phyloP scores from a whole-genome alignment of 208 protist species.

The Leishmania amazonensis region DNA sequence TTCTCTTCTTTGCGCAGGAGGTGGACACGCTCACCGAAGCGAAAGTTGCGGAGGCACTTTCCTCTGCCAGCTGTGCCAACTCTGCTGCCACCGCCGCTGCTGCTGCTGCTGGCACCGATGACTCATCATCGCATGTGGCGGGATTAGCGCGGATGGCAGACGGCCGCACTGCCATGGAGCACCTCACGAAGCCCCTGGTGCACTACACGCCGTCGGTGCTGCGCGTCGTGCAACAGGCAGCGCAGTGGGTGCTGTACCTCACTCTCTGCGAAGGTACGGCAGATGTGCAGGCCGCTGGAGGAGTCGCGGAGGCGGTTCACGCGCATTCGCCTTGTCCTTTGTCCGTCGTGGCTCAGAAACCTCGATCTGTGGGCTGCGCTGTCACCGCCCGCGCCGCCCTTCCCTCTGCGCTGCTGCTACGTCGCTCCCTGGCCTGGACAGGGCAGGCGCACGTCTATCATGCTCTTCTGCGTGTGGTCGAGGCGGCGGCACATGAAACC shows the following conservation, averaged over 20 bases:
- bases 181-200: conserved; percentile 39
- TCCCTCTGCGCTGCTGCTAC: conserved; percentile 14
- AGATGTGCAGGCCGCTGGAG: conserved; percentile 3
- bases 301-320: not conserved
- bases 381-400: not conserved
- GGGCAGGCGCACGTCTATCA: conserved; percentile 22
- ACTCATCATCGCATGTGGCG: not conserved
- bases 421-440: conserved; percentile 26
- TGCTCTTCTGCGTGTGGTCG: conserved; percentile 23
- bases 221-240: conserved; percentile 46
- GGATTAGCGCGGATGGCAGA: conserved; percentile 26
- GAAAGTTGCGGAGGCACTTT: not conserved
- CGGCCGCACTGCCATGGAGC: conserved; percentile 26
- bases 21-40: conserved; percentile 40
- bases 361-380: not conserved
- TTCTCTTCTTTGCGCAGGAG: conserved; percentile 30
- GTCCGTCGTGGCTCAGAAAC: not conserved
- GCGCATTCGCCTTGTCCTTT: not conserved
- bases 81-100: not conserved
- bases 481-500: conserved; percentile 26
- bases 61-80: not conserved
- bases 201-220: conserved; percentile 31
- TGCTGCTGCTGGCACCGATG: not conserved
- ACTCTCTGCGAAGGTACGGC: conserved; percentile 53
- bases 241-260: conserved; percentile 44